Evolutionary conservation across 768 basidiomycete genomes (phyloP), one percentile per base, ranked within the genome.

Genomic region (Leccinum imitatum): DNA sequence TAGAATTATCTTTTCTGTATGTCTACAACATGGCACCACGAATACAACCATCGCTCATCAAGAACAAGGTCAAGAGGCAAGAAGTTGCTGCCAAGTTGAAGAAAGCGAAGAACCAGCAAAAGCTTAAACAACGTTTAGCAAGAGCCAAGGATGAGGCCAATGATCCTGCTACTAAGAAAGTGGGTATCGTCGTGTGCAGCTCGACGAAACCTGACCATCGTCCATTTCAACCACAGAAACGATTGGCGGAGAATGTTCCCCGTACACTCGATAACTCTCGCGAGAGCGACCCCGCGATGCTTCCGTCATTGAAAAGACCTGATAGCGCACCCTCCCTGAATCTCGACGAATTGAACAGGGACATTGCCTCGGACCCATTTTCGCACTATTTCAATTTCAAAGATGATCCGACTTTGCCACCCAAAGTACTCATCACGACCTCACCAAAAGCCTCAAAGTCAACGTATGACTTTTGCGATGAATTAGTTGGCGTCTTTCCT

Each of bases 401-500:
- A 21, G 82, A 84, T 48, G 86, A 90, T 67, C 87, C 90, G 3
- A 80, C 76, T 17, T 72, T 87, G 1, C 93, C 94, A 5, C 91
- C 93, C 3, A 96, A 91, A 75, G 84, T 96, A 54, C 80, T 98
- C 54, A 84, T 98, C 52, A 98, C 95, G 3, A 98, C 95, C 6
- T 93, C 91, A 0, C 85, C 87, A 15, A 91, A 90, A 64, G 90
- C 93, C 6, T 90, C 91, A n/a, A 91, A 90, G 69, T 76, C 83
- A 17, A 96, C 95, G 1, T 96, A 94, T 64, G 88, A 91, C 33
- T 95, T 99, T 72, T 93, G 93, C 66, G 93, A 95, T 63, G 97
- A 97, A 72, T 74, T 98, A 19, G 86, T 89, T 9, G 90, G 87
- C 2, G 78, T 98, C 33, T 96, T 93, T 71, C 95, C 95, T 25